A percentile compares a stretch with the other conserved stretches of the same genome.
Conservation (phyloP, 2,329 filamentous ascomycete genomes). For the Tothia fuscella region DNA sequence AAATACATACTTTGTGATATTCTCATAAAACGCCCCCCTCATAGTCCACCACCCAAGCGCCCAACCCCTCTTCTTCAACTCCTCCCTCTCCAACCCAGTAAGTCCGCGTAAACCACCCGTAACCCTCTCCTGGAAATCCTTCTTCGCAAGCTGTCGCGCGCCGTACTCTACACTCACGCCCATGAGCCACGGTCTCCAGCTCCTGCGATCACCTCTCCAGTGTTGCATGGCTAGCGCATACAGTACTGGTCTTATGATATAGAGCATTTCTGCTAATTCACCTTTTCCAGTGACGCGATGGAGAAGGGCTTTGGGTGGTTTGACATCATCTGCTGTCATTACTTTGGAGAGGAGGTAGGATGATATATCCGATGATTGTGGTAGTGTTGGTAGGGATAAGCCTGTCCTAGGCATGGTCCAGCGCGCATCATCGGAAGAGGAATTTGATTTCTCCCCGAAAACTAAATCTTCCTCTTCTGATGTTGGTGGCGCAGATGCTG, state of each 20-base stretch:
- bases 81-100: conserved; percentile 78
- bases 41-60: conserved; percentile 91
- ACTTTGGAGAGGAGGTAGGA: conserved; percentile 82
- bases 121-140: conserved; percentile 47
- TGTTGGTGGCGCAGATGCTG: conserved; percentile 25
- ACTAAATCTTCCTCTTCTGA: too few relatives aligned
- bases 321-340: conserved; percentile 91
- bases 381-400: conserved; percentile 70
- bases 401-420: conserved; percentile 96
- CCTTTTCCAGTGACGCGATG: conserved; percentile 63
- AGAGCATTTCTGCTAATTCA: conserved; percentile 77
- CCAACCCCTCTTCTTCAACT: conserved; percentile 80
- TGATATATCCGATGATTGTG: conserved; percentile 69
- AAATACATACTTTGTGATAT: conserved; percentile 54
- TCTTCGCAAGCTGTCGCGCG: conserved; percentile 70
- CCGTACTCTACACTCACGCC: conserved; percentile 78
- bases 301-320: conserved; percentile 76
- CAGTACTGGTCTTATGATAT: conserved; percentile 77
- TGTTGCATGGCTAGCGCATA: conserved; percentile 76
- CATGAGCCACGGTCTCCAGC: conserved; percentile 86
- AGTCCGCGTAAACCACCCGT: conserved; percentile 63
- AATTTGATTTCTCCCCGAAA: conserved; percentile 25
- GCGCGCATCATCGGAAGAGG: conserved; percentile 27
- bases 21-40: conserved; percentile 94
- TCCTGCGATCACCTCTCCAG: conserved; percentile 57